phyloP scores from a whole-genome alignment of 768 basidiomycete species.

The Boletus rubropictus region DNA sequence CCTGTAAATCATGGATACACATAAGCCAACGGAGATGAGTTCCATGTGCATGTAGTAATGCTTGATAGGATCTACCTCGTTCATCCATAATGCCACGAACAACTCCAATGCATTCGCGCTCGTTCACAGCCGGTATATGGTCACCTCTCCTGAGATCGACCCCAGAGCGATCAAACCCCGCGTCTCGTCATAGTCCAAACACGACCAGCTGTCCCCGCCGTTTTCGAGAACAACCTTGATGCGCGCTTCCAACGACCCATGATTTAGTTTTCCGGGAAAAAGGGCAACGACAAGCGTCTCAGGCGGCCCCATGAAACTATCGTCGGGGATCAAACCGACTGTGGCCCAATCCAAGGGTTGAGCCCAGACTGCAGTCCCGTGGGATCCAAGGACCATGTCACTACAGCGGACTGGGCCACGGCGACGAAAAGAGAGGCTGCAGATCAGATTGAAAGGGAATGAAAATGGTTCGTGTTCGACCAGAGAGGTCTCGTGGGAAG shows the following conservation, averaged over 20 bases:
- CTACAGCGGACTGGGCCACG: constrained; percentile 53
- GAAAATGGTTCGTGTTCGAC: constrained; percentile 27
- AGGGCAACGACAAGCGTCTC: constrained; percentile 45
- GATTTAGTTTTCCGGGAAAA: constrained; percentile 40
- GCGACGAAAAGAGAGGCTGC: constrained; percentile 32
- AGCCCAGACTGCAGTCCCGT: constrained; percentile 60
- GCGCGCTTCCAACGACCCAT: constrained; percentile 16
- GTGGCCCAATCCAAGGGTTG: constrained; percentile 45
- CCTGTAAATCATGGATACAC: too few relatives aligned
- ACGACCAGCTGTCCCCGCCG: constrained; percentile 38
- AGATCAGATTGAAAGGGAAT: constrained; percentile 44
- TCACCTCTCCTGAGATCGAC: constrained; percentile 43
- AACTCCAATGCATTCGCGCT: neutral
- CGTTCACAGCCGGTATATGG: constrained; percentile 28
- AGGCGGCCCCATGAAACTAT: constrained; percentile 14
- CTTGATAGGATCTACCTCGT: neutral
- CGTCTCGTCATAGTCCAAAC: constrained; percentile 58
- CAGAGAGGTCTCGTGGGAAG: constrained; percentile 3
- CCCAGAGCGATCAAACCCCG: constrained; percentile 49
- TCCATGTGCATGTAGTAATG: neutral
- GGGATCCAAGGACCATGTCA: constrained; percentile 46
- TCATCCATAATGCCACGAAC: too few relatives aligned
- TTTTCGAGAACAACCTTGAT: constrained; percentile 33
- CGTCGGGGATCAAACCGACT: constrained; percentile 33
- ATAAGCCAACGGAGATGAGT: too few relatives aligned